Conservation (phyloP, 2,329 filamentous ascomycete genomes). For the Dactylonectria macrodidyma region DNA sequence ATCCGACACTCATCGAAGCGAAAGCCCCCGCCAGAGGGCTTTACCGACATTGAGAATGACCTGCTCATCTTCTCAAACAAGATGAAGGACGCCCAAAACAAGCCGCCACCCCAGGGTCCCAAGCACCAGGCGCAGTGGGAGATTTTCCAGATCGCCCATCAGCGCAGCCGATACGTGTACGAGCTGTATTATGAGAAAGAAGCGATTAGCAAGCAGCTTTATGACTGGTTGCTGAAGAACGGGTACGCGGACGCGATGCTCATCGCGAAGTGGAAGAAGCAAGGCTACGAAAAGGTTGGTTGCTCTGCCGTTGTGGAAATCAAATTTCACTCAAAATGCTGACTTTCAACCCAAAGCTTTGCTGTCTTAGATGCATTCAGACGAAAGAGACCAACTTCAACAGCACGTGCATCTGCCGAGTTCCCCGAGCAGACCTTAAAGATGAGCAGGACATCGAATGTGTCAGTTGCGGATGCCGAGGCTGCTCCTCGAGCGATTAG, state of each 20-base stretch:
- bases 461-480: conserved; percentile 93
- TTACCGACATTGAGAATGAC: conserved; percentile 90
- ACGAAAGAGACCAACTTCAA: conserved; percentile 99
- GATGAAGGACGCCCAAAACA: conserved; percentile 96
- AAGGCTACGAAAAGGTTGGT: conserved; percentile 94
- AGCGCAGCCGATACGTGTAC: conserved; percentile 93
- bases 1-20: conserved; percentile 82
- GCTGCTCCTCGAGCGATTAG: conserved; percentile 89
- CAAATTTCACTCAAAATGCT: conserved; percentile 35
- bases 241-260: conserved; percentile 94
- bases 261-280: conserved; percentile 99
- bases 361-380: conserved; percentile 95
- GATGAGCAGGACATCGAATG: conserved; percentile 93
- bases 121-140: conserved; percentile 97
- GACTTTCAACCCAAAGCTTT: conserved; percentile 71
- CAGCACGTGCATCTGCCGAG: conserved; percentile 95
- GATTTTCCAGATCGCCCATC: conserved; percentile 96
- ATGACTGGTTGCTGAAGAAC: conserved; percentile 98
- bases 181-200: conserved; percentile 98
- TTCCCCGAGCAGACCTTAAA: conserved; percentile 90
- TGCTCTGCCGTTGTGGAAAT: not conserved
- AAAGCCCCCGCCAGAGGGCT: conserved; percentile 88
- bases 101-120: conserved; percentile 82
- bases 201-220: conserved; percentile 91
- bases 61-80: conserved; percentile 89